Base-by-base conservation (phyloP, 345 rosid species). In the Turnera subulata region DNA sequence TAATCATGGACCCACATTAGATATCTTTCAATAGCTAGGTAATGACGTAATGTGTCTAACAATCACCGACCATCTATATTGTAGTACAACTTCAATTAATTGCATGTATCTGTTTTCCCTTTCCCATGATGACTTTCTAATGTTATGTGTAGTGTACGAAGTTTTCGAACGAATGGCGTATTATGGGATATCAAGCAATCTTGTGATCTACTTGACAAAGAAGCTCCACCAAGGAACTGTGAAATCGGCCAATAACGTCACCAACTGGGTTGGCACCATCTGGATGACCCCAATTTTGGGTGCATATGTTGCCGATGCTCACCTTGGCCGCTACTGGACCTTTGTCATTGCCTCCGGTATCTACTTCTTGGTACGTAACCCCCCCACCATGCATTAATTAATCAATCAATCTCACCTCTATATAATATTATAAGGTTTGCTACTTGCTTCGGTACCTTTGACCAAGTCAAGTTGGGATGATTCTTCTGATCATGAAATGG, bases 101-200 rank as follows among this genome's bases (percentile, higher is more conserved):
- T n/a, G n/a, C n/a, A 25, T 2, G 13, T 17, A 15, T 23, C 18
- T 22, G 11, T 15, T 1, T 12, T 15, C 6, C 5, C 8, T 19
- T 21, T 3, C 14, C 2, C 2, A 12, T 10, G 1, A n/a, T n/a
- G n/a, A n/a, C n/a, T n/a, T n/a, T 45, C n/a, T 11, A 13, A 11
- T 22, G 16, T 38, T 11, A n/a, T 14, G 17, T 64, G 50, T 75
- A 87, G 97, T 82, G 61, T 86, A 92, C 18, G 97, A 86, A 66
- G 80, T 82, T 10, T 92, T 92, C 53, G 99, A 93, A 59, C 51
- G 97, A 0, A 83, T 93, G 97, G 96, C 99, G 2, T 93, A 85
- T 33, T 82, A 84, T 22, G 97, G 96, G 2, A 85, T 89, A 76
- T 85, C 96, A 6, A 76, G 84, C 47, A 93, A 89, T 54, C 55